Base-by-base conservation (phyloP, 2,329 filamentous ascomycete species). In the Colletotrichum zoysiae region DNA sequence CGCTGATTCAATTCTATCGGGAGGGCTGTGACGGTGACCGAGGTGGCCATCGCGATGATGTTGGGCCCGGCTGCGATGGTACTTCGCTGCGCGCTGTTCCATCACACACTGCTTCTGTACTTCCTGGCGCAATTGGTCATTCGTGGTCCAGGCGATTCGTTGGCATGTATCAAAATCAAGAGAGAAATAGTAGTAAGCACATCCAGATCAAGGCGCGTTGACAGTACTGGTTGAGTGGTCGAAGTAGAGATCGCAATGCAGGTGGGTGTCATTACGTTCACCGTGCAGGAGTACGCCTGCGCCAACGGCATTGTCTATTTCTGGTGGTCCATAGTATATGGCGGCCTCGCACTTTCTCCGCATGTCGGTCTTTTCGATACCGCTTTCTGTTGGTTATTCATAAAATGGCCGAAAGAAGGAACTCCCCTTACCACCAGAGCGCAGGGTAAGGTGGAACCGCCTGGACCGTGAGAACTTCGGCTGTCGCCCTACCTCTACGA, bases 401-500 rank as follows among this genome's bases (percentile, higher is more conserved):
- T 12, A 26, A 20, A 18, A 20, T 26, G 8, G n/a, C n/a, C 20
- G 35, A 35, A 35, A 53, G 60, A 53, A 63, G 20, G 46, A 40
- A 33, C 12, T 16, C 5, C n/a, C 18, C 33, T 8, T 42, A 46
- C 35, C 18, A 5, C 2, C n/a, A 14, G 11, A 53, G 40, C 16
- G 46, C 23, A 42, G 30, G 20, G n/a, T 12, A 63, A 63, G 33
- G 23, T 53, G 60, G 60, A n/a, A 20, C 46, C 8, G 14, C 33
- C 35, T 40, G 16, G 3, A 7, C 5, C 9, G 8, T 30, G 33
- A n/a, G 38, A 51, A 30, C 9, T 26, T 33, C 16, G 46, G 23
- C 46, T 62, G 46, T 14, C 23, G 33, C 50, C 51, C 59, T 33
- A 35, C 46, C 50, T 62, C 59, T 33, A 35, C 46, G 30, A 38